Base-by-base conservation (phyloP, 2,329 filamentous ascomycete genomes). In the Apiospora koreana region DNA sequence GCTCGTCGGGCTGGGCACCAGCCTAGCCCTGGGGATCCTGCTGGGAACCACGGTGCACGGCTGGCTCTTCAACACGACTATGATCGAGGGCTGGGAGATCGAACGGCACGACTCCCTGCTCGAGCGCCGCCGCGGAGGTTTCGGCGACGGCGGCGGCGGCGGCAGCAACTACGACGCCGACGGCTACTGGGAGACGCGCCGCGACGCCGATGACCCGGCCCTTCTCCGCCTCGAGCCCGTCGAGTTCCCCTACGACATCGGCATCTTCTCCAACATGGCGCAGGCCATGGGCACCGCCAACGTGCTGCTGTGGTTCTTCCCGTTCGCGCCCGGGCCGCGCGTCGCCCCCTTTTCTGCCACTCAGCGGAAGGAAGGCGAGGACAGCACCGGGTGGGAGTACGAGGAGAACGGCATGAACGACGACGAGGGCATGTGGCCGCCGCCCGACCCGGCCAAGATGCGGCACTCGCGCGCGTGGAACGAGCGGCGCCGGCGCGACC, bases 191-290 rank as follows among this genome's bases (percentile, higher is more conserved):
- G 68, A 82, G 78, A 1, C 82, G 80, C 4, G 69, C 23, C 73
- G 72, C 65, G 73, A 73, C n/a, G 75, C 66, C 23, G 71, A 75
- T 64, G 75, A 74, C 10, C 75, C 73, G 35, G 82, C 85, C 69
- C 84, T 83, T 16, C 72, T 91, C 2, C 81, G 84, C 14, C 86
- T 93, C 58, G 84, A 87, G 70, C 87, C 85, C 68, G 88, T 95
- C 75, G 92, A 95, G 79, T 96, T 94, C 75, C 94, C 93, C 0
- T 96, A 94, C 80, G 93, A 97, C 76, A 82, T 95, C 62, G 93
- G 92, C 67, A 84, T 96, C 75, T 94, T 89, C 82, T 79, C 83
- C 45, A 97, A 97, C 79, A 85, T 95, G 77, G 86, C 87, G 21
- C 91, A 93, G 77, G 92, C 90, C 21, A 95, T 96, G 92, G 92